Percentiles rank a stretch among this genome's conserved stretches.
phyloP scores from a whole-genome alignment of 192 early-diverging fungal genomes.

The Gaertneriomyces sp. region DNA sequence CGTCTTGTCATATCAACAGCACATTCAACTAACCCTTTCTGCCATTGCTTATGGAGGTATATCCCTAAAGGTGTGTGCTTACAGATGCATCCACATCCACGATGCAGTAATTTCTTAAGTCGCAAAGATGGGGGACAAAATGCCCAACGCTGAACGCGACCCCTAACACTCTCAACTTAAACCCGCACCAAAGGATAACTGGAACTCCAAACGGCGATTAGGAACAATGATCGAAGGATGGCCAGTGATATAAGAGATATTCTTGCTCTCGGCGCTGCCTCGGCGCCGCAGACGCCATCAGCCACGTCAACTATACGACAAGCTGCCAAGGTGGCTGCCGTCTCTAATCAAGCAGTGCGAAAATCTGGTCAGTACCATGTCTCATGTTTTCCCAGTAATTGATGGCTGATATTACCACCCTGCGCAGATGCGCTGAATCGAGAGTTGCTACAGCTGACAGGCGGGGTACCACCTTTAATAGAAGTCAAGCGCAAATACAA shows the following conservation, averaged over 20 bases:
- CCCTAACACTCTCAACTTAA: no score
- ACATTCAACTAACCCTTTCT: no score
- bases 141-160: no score
- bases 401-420: background rate
- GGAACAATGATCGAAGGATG: constrained; percentile 4
- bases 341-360: constrained; percentile 3
- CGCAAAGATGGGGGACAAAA: no score
- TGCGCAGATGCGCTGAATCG: constrained; percentile 43
- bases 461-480: constrained; percentile 63
- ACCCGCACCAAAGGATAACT: no score
- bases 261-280: constrained; percentile 45
- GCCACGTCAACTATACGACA: constrained; percentile 11
- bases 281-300: constrained; percentile 20
- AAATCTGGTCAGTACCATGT: background rate
- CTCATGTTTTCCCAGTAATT: constrained; percentile 1
- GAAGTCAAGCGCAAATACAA: constrained; percentile 60
- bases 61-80: no score
- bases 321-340: constrained; percentile 23
- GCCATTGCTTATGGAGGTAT: no score
- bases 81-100: no score
- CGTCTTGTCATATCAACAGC: no score
- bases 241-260: constrained; percentile 62
- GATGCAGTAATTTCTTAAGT: no score
- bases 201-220: no score
- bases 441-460: constrained; percentile 64